phyloP scores from a whole-genome alignment of 331 rosid genomes.

The Phaseolus coccineus region DNA sequence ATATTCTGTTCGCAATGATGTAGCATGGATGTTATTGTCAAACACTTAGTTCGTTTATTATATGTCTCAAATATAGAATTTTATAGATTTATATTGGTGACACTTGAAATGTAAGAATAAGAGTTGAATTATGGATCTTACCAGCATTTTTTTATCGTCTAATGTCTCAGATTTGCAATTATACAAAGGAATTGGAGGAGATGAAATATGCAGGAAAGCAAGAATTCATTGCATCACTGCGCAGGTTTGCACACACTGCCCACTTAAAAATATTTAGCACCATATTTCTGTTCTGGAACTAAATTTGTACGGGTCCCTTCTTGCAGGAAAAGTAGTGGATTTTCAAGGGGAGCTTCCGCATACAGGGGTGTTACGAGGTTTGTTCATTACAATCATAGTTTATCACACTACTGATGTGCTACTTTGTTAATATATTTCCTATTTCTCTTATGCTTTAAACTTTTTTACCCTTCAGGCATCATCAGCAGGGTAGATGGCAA shows the following conservation, averaged over 20 bases:
- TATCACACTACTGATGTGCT: slow-evolving; percentile 28
- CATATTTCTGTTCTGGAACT: not conserved
- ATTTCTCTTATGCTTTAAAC: not conserved
- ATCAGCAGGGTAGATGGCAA: slow-evolving; percentile 96
- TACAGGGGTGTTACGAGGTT: slow-evolving; percentile 98
- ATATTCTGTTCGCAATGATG: not conserved
- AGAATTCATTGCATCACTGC: slow-evolving; percentile 88
- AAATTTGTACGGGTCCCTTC: not conserved
- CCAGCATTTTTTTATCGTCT: not conserved
- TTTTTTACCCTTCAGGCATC: slow-evolving; percentile 66
- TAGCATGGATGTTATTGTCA: not conserved
- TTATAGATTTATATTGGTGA: not conserved
- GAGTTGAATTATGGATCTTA: slow-evolving; percentile 21
- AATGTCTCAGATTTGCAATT: slow-evolving; percentile 66
- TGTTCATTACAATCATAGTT: slow-evolving; percentile 14
- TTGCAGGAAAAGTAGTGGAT: slow-evolving; percentile 94
- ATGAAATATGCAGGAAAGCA: slow-evolving; percentile 81
- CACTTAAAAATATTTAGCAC: not conserved
- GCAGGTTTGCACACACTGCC: slow-evolving; percentile 61
- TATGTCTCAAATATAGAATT: not conserved
- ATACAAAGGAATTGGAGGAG: slow-evolving; percentile 82
- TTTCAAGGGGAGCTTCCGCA: slow-evolving; percentile 88
- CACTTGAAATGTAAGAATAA: not conserved
- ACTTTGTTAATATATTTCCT: not conserved
- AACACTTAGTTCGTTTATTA: not conserved